Evolutionary conservation across 2,329 filamentous ascomycete genomes (phyloP).

Genomic region (Fusarium acutatum): DNA sequence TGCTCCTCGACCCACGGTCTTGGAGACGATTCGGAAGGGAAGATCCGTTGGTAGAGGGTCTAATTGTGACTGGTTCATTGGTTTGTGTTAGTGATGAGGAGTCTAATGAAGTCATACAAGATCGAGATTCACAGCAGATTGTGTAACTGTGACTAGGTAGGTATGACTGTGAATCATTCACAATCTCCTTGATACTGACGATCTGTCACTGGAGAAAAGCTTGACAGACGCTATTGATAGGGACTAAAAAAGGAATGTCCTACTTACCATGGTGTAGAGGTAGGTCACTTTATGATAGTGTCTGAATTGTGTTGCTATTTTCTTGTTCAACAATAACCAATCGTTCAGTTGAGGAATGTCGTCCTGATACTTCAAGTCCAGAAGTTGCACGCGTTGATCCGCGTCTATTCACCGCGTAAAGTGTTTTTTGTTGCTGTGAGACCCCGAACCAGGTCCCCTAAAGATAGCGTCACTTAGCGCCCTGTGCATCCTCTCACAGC

Average conservation of each 20-base stretch:
- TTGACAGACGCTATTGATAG: background rate
- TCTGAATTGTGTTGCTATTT: constrained; percentile 10
- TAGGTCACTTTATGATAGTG: background rate
- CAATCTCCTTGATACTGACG: background rate
- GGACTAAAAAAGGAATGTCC: background rate
- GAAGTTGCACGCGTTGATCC: constrained; percentile 31
- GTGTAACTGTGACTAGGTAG: background rate
- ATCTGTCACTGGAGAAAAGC: background rate
- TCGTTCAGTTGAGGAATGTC: constrained; percentile 27
- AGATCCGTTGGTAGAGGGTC: constrained; percentile 85
- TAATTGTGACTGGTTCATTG: constrained; percentile 80
- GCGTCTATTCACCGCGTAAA: constrained; percentile 49
- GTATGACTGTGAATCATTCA: constrained; percentile 6
- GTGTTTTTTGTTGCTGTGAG: constrained; percentile 40
- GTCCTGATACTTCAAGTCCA: constrained; percentile 2
- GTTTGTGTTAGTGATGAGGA: background rate
- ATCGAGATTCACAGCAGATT: background rate
- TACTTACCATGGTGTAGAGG: constrained; percentile 31
- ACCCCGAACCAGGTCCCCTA: constrained; percentile 8
- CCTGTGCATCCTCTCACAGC: constrained; percentile 16
- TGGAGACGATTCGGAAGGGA: constrained; percentile 93
- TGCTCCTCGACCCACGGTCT: constrained; percentile 94
- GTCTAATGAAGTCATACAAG: background rate
- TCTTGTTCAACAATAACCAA: constrained; percentile 10
- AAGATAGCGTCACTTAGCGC: constrained; percentile 17